Conservation (phyloP, 2,329 filamentous ascomycete species). For the Arthrobotrys entomopaga region DNA sequence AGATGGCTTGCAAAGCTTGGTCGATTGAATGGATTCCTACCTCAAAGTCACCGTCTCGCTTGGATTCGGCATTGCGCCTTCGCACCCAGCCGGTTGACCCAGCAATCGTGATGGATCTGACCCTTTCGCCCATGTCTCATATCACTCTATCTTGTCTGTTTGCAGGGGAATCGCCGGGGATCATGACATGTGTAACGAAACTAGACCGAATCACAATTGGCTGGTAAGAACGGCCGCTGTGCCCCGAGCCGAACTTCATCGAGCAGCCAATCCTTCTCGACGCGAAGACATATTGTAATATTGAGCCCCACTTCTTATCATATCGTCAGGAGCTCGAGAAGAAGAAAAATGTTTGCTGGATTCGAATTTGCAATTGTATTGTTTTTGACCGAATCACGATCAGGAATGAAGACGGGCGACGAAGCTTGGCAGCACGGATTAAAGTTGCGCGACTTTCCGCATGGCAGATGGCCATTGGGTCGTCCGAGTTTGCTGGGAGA, state of each 20-base stretch:
- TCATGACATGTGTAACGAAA: slow-evolving; percentile 45
- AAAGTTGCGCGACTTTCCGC: slow-evolving; percentile 47
- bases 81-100: slow-evolving; percentile 18
- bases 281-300: background rate
- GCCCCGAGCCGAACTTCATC: slow-evolving; percentile 40
- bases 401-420: slow-evolving; percentile 23
- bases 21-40: background rate
- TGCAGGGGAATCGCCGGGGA: slow-evolving; percentile 32
- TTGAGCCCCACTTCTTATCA: slow-evolving; percentile 37
- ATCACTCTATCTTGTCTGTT: background rate
- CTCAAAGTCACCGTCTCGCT: slow-evolving; percentile 27
- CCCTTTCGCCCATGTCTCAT: background rate
- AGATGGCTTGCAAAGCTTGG: background rate
- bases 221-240: slow-evolving; percentile 19
- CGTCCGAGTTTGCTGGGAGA: slow-evolving; percentile 18
- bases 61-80: slow-evolving; percentile 49
- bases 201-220: slow-evolving; percentile 25
- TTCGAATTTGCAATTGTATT: slow-evolving; percentile 15
- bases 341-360: slow-evolving; percentile 10
- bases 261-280: background rate
- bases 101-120: too few species aligned
- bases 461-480: slow-evolving; percentile 19
- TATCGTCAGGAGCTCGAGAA: slow-evolving; percentile 3
- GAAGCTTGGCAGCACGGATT: slow-evolving; percentile 7
- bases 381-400: slow-evolving; percentile 25